Evolutionary conservation across 1,284 basidiomycete species (phyloP).

Genomic region (Retiboletus fuscus): DNA sequence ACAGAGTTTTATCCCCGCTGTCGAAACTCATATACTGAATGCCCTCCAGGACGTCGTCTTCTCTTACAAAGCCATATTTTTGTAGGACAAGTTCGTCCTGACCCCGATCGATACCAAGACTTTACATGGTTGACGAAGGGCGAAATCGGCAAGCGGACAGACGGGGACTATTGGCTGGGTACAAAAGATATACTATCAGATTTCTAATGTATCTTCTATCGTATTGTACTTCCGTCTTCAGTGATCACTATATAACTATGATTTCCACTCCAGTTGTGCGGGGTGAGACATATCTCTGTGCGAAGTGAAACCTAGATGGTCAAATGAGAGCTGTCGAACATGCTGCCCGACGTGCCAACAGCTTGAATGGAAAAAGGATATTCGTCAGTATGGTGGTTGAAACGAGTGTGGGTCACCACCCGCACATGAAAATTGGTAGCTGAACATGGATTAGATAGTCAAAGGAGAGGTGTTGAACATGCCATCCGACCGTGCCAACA

Average conservation of each 20-base stretch:
- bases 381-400: too few species aligned
- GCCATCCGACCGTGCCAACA: too few species aligned
- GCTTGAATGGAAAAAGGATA: too few species aligned
- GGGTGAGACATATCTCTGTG: too few species aligned
- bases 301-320: too few species aligned
- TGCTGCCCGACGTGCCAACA: too few species aligned
- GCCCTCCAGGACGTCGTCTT: slow-evolving; percentile 64
- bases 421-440: too few species aligned
- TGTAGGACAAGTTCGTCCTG: slow-evolving; percentile 76
- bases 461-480: too few species aligned
- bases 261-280: too few species aligned
- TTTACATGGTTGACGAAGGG: slow-evolving; percentile 93
- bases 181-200: slow-evolving; percentile 86
- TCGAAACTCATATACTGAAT: slow-evolving; percentile 10
- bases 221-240: slow-evolving; percentile 5
- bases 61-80: slow-evolving; percentile 89
- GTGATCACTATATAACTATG: neutral
- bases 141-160: slow-evolving; percentile 78
- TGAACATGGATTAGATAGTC: too few species aligned
- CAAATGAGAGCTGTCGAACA: too few species aligned
- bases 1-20: slow-evolving; percentile 43
- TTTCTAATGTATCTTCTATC: slow-evolving; percentile 40
- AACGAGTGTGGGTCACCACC: too few species aligned
- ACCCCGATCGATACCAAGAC: slow-evolving; percentile 67
- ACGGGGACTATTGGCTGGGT: slow-evolving; percentile 77